Evolutionary conservation across 1,284 basidiomycete species (phyloP), one percentile per base, ranked within the genome.

Genomic region (Cryptococcus sp.): DNA sequence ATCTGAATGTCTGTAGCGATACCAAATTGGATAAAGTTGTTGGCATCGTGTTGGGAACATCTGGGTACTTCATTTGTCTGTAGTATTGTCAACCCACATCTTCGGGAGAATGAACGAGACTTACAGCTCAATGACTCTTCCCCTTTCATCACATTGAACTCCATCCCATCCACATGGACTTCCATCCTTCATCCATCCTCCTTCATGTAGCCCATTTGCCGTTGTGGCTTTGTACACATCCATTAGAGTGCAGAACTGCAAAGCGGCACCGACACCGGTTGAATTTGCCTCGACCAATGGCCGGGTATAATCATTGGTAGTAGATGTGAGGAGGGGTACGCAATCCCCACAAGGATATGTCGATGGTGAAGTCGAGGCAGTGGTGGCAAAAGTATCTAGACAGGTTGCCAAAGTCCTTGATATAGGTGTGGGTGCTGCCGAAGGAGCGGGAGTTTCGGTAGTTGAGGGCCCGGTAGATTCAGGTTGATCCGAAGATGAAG

Each of bases 161-260:
- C 76, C 76, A 14, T 41, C 54, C 77, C 77, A 78, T 4, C 60
- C 59, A 56, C 76, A 76, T 0, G 68, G 64, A 46, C 63, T 64
- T 4, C 60, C 64, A 54, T 71, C 62, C 10, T 49, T 58, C 31
- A 58, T 64, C 72, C 71, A 72, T 2, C 64, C 64, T 42, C 47
- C 53, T 31, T 52, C 50, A 32, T 48, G 52, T 32, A 62, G 36
- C 3, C 55, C 64, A 11, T 56, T 46, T 14, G 44, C 55, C 0
- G 52, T 48, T 23, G 62, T 62, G 10, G 23, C 55, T 49, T 60
- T 57, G 47, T 57, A 67, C 2, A 78, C 49, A 38, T 74, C 67
- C 55, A 68, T 65, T 46, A 78, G 57, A 1, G 73, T 70, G 50
- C 77, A 78, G 58, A 71, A 78, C 58, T 78, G 76, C 7, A 76